phyloP scores from a whole-genome alignment of 2,329 filamentous ascomycete genomes.

The Cyclaneusma minus region DNA sequence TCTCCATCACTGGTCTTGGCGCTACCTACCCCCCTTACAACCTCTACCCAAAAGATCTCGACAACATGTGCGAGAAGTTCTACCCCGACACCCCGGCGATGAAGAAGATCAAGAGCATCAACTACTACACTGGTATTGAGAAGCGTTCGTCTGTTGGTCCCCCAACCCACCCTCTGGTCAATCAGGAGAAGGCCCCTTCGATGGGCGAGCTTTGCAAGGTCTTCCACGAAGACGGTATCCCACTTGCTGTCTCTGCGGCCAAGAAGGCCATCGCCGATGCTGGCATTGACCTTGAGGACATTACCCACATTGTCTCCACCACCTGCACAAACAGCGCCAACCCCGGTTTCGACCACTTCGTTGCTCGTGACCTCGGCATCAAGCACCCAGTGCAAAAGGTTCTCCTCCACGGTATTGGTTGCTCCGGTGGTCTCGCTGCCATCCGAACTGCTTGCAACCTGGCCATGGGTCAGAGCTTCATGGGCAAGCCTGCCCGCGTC shows the following conservation, averaged over 20 bases:
- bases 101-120: conserved; percentile 46
- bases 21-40: conserved; percentile 42
- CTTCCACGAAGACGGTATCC: conserved; percentile 41
- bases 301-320: conserved; percentile 52
- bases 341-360: conserved; percentile 51
- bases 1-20: conserved; percentile 44
- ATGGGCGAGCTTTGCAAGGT: conserved; percentile 37
- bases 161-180: conserved; percentile 44
- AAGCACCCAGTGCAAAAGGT: conserved; percentile 45
- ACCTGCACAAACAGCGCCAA: conserved; percentile 58
- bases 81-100: conserved; percentile 47
- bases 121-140: conserved; percentile 49
- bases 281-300: conserved; percentile 30
- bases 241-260: conserved; percentile 37
- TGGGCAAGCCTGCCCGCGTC: conserved; percentile 43
- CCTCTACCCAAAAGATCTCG: conserved; percentile 33
- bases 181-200: conserved; percentile 34
- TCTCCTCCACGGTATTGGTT: conserved; percentile 50
- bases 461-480: conserved; percentile 43
- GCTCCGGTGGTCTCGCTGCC: conserved; percentile 45
- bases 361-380: conserved; percentile 41
- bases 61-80: conserved; percentile 36
- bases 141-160: conserved; percentile 44
- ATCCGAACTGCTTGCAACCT: conserved; percentile 51
- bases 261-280: conserved; percentile 40